Evolutionary conservation across 805 yeast species (phyloP), one percentile per base, ranked within the genome.

Genomic region (Kockiozyma suomiensis): DNA sequence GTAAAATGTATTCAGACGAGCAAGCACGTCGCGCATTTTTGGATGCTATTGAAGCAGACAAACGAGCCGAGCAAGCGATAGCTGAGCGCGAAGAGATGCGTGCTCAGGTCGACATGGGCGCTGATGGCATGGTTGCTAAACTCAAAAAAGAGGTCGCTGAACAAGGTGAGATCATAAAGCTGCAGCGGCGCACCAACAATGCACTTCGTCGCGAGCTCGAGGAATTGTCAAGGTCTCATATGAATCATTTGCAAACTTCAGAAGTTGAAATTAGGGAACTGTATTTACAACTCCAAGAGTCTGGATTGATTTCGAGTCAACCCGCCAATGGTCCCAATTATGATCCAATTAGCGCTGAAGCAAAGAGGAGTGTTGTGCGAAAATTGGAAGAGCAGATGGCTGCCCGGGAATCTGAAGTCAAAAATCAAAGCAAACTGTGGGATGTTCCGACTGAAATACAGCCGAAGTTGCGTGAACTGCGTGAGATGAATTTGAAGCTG

Each of bases 1-100:
- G 90, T 45, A 81, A 88, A 28, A 78, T 92, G 69, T 85, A 85
- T 66, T 88, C 97, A 0, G 97, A 93, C 71, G 96, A 90, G 55
- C 85, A 86, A 74, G 96, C 96, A 12, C 79, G 85, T 54, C 80
- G 87, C 61, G 96, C 97, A 62, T 80, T 77, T 56, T 70, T 70
- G 56, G 90, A 82, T 56, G 78, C 85, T 38, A 79, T 80, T 68
- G 82, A 79, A 47, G 79, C 85, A 42, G 76, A 79, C 4, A 77
- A 77, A 58, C 77, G 76, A 42, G 81, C 85, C 1, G 86, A 84
- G 61, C 80, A 79, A 60, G 84, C 85, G 15, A 73, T 75, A 19
- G 83, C 83, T 1, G 90, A 86, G 68, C 73, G 84, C 59, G 84
- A 82, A 70, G 84, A 82, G 35, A 78, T 90, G 76, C 81, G 84